phyloP scores from a whole-genome alignment of 495 filamentous ascomycete genomes.

The Penicillium diatomitis region DNA sequence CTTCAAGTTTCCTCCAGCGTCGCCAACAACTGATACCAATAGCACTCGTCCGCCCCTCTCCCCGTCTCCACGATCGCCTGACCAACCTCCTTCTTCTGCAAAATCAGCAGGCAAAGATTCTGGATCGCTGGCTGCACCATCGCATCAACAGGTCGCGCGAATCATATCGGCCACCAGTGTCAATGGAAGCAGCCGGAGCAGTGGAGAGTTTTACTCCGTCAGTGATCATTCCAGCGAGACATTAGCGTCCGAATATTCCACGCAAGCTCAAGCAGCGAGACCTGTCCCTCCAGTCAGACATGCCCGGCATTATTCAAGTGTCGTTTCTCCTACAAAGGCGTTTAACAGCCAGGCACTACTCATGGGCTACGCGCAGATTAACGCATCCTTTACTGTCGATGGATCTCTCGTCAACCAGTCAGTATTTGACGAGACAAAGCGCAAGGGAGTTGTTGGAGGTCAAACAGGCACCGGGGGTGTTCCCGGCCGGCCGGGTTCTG shows the following conservation, averaged over 20 bases:
- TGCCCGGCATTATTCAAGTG: constrained; percentile 51
- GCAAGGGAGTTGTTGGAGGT: constrained; percentile 82
- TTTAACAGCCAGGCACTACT: constrained; percentile 66
- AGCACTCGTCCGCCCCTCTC: constrained; percentile 27
- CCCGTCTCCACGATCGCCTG: constrained; percentile 19
- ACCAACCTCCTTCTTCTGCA: constrained; percentile 8
- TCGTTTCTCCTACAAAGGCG: constrained; percentile 36
- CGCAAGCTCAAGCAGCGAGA: constrained; percentile 32
- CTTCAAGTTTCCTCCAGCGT: constrained; percentile 58
- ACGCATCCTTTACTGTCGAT: constrained; percentile 84
- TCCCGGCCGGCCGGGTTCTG: constrained; percentile 17
- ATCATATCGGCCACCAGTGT: constrained; percentile 65
- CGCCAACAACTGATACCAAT: constrained; percentile 23
- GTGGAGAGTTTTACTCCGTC: constrained; percentile 86
- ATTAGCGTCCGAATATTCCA: constrained; percentile 75
- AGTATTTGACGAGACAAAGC: constrained; percentile 90
- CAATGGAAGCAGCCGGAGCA: constrained; percentile 64
- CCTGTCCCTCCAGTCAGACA: constrained; percentile 37
- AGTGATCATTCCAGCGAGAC: constrained; percentile 94
- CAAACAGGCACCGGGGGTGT: constrained; percentile 71
- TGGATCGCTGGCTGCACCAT: constrained; percentile 20
- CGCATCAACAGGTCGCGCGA: constrained; percentile 54
- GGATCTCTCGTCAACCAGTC: constrained; percentile 82
- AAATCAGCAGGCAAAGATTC: constrained; percentile 7
- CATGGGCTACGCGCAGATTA: constrained; percentile 97